Percentiles rank a stretch among this genome's conserved stretches.
phyloP scores from a whole-genome alignment of 2,329 filamentous ascomycete genomes.

The Fusarium falciforme region DNA sequence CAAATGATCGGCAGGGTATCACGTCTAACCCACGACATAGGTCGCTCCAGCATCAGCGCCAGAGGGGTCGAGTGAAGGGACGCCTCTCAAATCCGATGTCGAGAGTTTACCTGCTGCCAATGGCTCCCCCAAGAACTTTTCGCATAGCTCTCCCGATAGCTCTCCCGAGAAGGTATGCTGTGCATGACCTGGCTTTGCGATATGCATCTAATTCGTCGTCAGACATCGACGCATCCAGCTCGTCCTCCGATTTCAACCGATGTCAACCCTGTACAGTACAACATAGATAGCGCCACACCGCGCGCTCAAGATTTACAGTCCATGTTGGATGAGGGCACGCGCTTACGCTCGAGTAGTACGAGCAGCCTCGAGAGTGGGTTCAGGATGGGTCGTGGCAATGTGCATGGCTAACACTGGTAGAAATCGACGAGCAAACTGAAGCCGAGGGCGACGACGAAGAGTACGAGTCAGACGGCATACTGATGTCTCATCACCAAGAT shows the following conservation, averaged over 20 bases:
- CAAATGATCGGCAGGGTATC: background rate
- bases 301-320: slow-evolving; percentile 86
- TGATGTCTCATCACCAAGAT: slow-evolving; percentile 59
- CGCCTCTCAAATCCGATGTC: slow-evolving; percentile 51
- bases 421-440: slow-evolving; percentile 67
- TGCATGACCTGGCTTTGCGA: background rate
- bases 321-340: slow-evolving; percentile 67
- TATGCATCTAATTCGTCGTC: slow-evolving; percentile 14
- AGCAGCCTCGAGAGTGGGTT: slow-evolving; percentile 80
- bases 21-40: slow-evolving; percentile 49
- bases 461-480: slow-evolving; percentile 57
- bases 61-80: slow-evolving; percentile 49
- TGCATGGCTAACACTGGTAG: slow-evolving; percentile 48
- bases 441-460: slow-evolving; percentile 66
- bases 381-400: background rate
- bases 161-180: slow-evolving; percentile 40
- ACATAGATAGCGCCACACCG: slow-evolving; percentile 78
- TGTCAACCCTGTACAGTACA: slow-evolving; percentile 74
- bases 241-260: slow-evolving; percentile 82
- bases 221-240: slow-evolving; percentile 53
- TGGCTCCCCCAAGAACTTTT: slow-evolving; percentile 30
- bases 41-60: slow-evolving; percentile 54
- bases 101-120: slow-evolving; percentile 45
- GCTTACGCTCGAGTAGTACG: slow-evolving; percentile 73
- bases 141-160: slow-evolving; percentile 26